A percentile compares a stretch with the other conserved stretches of the same genome.
These are phyloP conservation scores for Omphalotus olearius DNA, from an alignment of 1,284 basidiomycete genomes.

Conservation along the genomic window DNA sequence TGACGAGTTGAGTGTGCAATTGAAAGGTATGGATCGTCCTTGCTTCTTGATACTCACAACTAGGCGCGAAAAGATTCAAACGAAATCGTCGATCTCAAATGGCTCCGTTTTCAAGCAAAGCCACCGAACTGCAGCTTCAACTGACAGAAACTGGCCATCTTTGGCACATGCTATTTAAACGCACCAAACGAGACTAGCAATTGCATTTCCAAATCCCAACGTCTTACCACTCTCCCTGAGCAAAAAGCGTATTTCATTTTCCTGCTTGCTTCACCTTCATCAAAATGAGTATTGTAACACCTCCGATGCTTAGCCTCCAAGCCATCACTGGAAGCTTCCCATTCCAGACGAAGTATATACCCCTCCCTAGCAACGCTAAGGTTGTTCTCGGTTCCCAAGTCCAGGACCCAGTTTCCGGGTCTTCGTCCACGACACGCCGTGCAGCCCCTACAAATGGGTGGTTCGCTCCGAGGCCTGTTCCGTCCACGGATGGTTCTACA, in stretches of 20 bases:
- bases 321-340: constrained; percentile 37
- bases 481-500: constrained; percentile 11
- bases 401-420: constrained; percentile 12
- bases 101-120: no score
- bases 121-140: no score
- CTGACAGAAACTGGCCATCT: no score
- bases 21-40: no score
- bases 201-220: neutral
- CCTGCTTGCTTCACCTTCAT: no score
- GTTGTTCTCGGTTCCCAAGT: constrained; percentile 30
- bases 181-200: neutral
- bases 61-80: no score
- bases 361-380: constrained; percentile 27
- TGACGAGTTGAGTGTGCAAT: no score
- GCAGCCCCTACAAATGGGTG: constrained; percentile 28
- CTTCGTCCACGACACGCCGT: constrained; percentile 15
- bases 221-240: neutral
- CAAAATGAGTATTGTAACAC: constrained; percentile 8
- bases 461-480: constrained; percentile 25
- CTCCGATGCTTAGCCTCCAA: constrained; percentile 27
- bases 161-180: no score
- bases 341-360: constrained; percentile 36
- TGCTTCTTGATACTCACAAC: no score
- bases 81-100: no score
- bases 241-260: neutral